phyloP scores from a whole-genome alignment of 345 rosid species.

The Cardamine chenopodiifolia region DNA sequence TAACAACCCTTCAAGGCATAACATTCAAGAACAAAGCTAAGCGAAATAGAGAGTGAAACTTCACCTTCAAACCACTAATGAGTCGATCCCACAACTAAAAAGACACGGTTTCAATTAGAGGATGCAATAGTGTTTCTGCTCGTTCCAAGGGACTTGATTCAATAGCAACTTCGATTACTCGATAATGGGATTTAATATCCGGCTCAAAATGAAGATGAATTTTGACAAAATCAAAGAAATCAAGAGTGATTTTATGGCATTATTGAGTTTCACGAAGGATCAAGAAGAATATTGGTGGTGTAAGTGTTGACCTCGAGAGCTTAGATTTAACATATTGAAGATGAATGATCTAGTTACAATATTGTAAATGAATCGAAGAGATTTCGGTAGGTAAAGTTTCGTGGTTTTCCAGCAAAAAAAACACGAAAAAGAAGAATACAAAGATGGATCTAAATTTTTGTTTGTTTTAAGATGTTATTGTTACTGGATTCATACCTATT shows the following conservation, averaged over 20 bases:
- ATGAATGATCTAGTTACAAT: conserved; percentile 51
- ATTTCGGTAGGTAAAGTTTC: conserved; percentile 55
- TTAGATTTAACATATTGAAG: conserved; percentile 45
- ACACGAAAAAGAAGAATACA: too few species aligned
- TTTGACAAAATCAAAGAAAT: conserved; percentile 63
- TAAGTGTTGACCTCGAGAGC: conserved; percentile 50
- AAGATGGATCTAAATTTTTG: too few species aligned
- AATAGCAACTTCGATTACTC: conserved; percentile 41
- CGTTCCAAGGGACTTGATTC: conserved; percentile 43
- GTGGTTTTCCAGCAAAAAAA: too few species aligned
- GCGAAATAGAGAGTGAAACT: conserved; percentile 34
- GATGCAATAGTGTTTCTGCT: conserved; percentile 46
- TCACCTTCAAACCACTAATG: conserved; percentile 52
- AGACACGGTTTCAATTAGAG: conserved; percentile 46
- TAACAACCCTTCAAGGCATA: conserved; percentile 48
- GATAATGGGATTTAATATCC: conserved; percentile 59
- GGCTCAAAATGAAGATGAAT: conserved; percentile 55
- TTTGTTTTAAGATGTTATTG: too few species aligned
- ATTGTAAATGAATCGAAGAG: conserved; percentile 62
- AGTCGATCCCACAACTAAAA: conserved; percentile 48
- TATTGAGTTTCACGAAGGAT: conserved; percentile 55
- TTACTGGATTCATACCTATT: too few species aligned
- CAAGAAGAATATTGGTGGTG: conserved; percentile 53
- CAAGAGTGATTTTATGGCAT: conserved; percentile 49
- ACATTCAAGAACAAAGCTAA: conserved; percentile 53